These are phyloP conservation scores for Diplotaxis tenuifolia DNA, from an alignment of 345 rosid species.

Conservation along the genomic window DNA sequence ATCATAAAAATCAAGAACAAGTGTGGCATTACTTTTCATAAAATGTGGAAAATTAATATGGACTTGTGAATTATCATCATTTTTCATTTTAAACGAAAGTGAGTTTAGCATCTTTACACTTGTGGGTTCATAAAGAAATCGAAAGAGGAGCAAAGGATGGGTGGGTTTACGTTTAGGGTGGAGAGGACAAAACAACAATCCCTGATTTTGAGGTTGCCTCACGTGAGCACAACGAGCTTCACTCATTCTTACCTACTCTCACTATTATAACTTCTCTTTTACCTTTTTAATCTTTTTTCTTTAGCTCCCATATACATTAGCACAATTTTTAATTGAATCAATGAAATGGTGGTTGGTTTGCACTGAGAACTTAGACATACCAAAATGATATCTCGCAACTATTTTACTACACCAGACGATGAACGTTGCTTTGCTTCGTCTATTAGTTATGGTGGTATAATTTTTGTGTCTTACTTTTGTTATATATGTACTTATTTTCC, in stretches of 20 bases:
- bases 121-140: slow-evolving; percentile 8
- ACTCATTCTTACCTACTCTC: slow-evolving; percentile 36
- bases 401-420: slow-evolving; percentile 1
- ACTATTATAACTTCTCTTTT: slow-evolving; percentile 10
- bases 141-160: not conserved
- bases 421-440: not conserved
- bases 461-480: not conserved
- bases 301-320: not conserved
- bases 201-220: slow-evolving; percentile 41
- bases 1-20: not conserved
- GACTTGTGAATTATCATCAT: not conserved
- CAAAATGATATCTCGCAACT: not conserved
- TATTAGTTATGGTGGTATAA: not conserved
- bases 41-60: not conserved
- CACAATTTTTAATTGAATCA: no score
- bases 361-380: no score
- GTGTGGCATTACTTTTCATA: not conserved
- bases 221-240: slow-evolving; percentile 35
- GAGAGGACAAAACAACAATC: slow-evolving; percentile 30
- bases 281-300: not conserved
- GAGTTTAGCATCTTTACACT: not conserved
- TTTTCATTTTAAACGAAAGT: not conserved
- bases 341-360: no score
- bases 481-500: not conserved
- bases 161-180: slow-evolving; percentile 28